Conservation (phyloP, 768 basidiomycete species). For the Tylopilus subfusipes region DNA sequence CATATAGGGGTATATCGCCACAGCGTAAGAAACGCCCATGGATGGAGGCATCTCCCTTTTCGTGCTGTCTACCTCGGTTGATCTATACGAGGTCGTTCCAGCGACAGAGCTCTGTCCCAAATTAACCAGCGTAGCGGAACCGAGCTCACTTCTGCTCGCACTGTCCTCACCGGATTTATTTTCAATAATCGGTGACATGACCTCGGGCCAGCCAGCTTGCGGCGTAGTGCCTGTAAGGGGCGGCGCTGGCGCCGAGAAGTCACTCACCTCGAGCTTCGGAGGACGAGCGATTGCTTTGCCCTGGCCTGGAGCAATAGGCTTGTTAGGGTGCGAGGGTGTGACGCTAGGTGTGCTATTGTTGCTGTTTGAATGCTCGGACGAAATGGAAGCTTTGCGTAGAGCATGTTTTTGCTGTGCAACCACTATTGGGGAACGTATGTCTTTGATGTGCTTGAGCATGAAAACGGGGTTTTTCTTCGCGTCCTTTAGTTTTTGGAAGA, state of each 20-base stretch:
- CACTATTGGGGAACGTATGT: constrained; percentile 95
- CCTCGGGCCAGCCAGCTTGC: constrained; percentile 75
- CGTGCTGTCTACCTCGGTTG: constrained; percentile 33
- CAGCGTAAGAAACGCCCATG: constrained; percentile 81
- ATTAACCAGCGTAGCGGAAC: constrained; percentile 32
- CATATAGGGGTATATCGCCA: constrained; percentile 98
- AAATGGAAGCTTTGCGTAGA: constrained; percentile 67
- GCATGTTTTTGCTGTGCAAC: constrained; percentile 97
- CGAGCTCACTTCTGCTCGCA: constrained; percentile 37
- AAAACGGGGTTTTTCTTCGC: constrained; percentile 98
- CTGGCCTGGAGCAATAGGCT: constrained; percentile 28
- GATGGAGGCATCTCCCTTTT: constrained; percentile 43
- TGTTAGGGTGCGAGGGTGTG: constrained; percentile 21
- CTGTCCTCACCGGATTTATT: constrained; percentile 43
- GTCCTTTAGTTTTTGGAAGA: constrained; percentile 98
- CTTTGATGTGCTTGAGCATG: constrained; percentile 92
- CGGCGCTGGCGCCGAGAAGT: constrained; percentile 49
- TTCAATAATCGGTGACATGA: constrained; percentile 57
- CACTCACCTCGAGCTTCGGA: constrained; percentile 67
- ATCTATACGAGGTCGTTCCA: constrained; percentile 16
- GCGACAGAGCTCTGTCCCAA: constrained; percentile 31
- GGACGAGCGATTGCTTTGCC: constrained; percentile 48
- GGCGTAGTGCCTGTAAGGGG: constrained; percentile 57
- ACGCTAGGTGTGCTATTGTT: constrained; percentile 16
- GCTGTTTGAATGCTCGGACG: constrained; percentile 24